These are phyloP conservation scores for Aspergillus mulundensis DNA, from an alignment of 495 filamentous ascomycete genomes.

Conservation along the genomic window DNA sequence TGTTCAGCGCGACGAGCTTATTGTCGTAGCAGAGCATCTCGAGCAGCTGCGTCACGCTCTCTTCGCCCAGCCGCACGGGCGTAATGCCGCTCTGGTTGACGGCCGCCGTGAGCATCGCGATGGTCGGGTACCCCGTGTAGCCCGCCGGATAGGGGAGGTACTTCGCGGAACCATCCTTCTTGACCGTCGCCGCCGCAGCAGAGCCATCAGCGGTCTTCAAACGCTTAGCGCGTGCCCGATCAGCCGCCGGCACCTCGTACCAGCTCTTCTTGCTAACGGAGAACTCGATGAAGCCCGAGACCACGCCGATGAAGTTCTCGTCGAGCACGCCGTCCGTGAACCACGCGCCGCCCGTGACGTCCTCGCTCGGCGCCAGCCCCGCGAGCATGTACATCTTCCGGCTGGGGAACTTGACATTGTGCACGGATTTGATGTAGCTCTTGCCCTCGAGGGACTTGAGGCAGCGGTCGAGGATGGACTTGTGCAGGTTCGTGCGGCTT, in stretches of 20 bases:
- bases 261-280: constrained; percentile 69
- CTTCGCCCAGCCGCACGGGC: constrained; percentile 59
- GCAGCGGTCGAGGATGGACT: constrained; percentile 66
- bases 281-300: constrained; percentile 64
- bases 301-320: constrained; percentile 71
- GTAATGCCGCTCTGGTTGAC: constrained; percentile 64
- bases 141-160: constrained; percentile 63
- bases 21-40: constrained; percentile 85
- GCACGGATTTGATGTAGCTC: constrained; percentile 77
- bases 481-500: constrained; percentile 69
- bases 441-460: constrained; percentile 77
- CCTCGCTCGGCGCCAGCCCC: constrained; percentile 71
- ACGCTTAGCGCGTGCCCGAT: constrained; percentile 33
- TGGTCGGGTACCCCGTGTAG: constrained; percentile 71
- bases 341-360: constrained; percentile 89
- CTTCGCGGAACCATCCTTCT: constrained; percentile 28
- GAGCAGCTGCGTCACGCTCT: constrained; percentile 74
- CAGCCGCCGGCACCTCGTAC: constrained; percentile 42
- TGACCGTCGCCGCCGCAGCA: constrained; percentile 19
- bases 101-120: constrained; percentile 63
- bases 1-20: constrained; percentile 48
- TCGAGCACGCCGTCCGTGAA: constrained; percentile 87
- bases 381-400: constrained; percentile 65
- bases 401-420: constrained; percentile 55
- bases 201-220: constrained; percentile 42